These are phyloP conservation scores for Anisogramma anomala DNA, from an alignment of 2,329 filamentous ascomycete genomes.

Conservation along the genomic window DNA sequence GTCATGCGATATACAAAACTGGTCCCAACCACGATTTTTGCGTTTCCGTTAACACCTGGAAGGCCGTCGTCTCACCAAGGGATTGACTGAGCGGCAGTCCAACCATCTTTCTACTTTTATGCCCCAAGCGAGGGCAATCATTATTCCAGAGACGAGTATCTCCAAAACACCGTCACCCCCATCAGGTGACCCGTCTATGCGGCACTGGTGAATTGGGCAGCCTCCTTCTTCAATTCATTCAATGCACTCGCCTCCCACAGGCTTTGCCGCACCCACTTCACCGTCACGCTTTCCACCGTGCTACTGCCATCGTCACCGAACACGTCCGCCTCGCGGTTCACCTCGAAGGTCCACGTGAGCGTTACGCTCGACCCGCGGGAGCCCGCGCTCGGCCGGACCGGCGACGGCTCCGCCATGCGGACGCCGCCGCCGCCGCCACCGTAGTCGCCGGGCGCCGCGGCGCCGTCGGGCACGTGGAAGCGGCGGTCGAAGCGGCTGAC, in stretches of 20 bases:
- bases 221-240: slow-evolving; percentile 6
- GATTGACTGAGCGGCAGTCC: too few species aligned
- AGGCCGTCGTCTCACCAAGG: too few species aligned
- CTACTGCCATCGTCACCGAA: slow-evolving; percentile 15
- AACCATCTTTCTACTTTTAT: too few species aligned
- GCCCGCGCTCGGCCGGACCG: too few species aligned
- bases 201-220: not conserved
- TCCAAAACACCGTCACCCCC: too few species aligned
- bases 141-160: too few species aligned
- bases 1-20: too few species aligned
- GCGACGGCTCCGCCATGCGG: too few species aligned
- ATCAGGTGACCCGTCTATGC: not conserved
- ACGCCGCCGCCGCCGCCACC: slow-evolving; percentile 14
- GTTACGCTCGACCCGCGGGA: too few species aligned
- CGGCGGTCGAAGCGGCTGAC: slow-evolving; percentile 59
- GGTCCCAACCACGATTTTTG: too few species aligned
- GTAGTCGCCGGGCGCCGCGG: slow-evolving; percentile 13
- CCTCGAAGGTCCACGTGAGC: slow-evolving; percentile 9
- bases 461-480: slow-evolving; percentile 41
- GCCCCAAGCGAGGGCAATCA: too few species aligned
- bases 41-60: too few species aligned
- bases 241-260: slow-evolving; percentile 10
- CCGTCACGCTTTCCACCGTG: not conserved
- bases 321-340: slow-evolving; percentile 18
- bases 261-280: slow-evolving; percentile 2